A percentile compares a stretch with the other conserved stretches of the same genome.
Conservation (phyloP, 371 early-diverging fungal species). For the Circinella minor region DNA sequence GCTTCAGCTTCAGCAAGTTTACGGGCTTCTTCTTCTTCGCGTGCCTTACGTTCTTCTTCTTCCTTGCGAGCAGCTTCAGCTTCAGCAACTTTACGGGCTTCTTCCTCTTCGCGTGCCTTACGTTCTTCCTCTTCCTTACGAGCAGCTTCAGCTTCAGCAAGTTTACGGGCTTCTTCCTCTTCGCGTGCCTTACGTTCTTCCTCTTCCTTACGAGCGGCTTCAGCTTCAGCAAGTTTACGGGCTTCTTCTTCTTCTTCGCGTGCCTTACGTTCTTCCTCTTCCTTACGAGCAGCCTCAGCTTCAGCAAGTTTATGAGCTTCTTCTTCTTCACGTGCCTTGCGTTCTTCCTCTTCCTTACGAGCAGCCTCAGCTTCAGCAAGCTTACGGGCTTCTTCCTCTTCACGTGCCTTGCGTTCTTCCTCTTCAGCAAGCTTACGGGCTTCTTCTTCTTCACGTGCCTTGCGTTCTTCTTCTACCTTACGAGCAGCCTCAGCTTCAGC, state of each 20-base stretch:
- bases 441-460: slow-evolving; percentile 16
- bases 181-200: slow-evolving; percentile 9
- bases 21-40: slow-evolving; percentile 6
- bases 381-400: slow-evolving; percentile 23
- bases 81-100: slow-evolving; percentile 9
- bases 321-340: slow-evolving; percentile 14
- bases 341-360: slow-evolving; percentile 9
- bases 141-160: slow-evolving; percentile 13
- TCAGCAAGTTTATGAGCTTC: slow-evolving; percentile 6
- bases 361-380: slow-evolving; percentile 6
- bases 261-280: background rate
- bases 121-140: slow-evolving; percentile 17
- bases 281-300: background rate
- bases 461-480: slow-evolving; percentile 10
- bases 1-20: slow-evolving; percentile 3
- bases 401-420: slow-evolving; percentile 27
- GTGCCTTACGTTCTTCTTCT: slow-evolving; percentile 2
- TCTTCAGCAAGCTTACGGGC: slow-evolving; percentile 16
- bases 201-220: slow-evolving; percentile 8
- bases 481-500: slow-evolving; percentile 10
- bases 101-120: slow-evolving; percentile 29
- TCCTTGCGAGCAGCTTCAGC: slow-evolving; percentile 7
- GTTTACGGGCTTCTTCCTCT: slow-evolving; percentile 16
- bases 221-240: background rate
- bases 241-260: background rate